Conservation (phyloP, 345 rosid genomes). For the Combretum micranthum region DNA sequence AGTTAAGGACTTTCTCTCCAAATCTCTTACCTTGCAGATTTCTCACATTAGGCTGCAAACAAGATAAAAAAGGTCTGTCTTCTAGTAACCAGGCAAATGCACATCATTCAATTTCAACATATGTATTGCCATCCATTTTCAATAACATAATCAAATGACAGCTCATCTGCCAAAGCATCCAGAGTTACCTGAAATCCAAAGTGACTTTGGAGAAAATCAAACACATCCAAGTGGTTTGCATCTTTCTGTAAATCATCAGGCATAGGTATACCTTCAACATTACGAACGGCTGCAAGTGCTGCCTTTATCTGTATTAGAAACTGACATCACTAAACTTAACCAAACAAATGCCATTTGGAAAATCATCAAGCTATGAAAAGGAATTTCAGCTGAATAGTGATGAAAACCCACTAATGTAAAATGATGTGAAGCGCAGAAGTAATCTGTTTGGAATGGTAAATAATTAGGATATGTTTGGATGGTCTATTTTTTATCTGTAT, state of each 20-base stretch:
- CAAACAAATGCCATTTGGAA: background rate
- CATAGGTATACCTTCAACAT: slow-evolving; percentile 55
- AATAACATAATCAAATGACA: background rate
- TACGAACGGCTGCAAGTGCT: slow-evolving; percentile 60
- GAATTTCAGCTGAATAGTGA: no score
- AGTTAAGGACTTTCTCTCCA: no score
- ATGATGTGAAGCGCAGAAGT: no score
- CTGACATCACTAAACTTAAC: slow-evolving; percentile 14
- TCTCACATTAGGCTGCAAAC: no score
- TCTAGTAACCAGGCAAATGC: no score
- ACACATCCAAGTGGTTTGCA: slow-evolving; percentile 49
- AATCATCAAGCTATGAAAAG: background rate
- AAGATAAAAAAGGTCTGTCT: no score
- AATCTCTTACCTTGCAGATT: no score
- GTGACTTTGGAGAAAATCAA: slow-evolving; percentile 68
- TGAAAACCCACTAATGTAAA: no score
- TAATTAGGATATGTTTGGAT: no score
- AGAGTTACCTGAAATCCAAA: slow-evolving; percentile 84
- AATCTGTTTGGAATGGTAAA: no score
- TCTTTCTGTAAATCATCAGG: slow-evolving; percentile 40
- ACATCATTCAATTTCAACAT: background rate
- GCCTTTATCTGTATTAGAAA: slow-evolving; percentile 61
- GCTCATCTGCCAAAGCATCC: background rate
- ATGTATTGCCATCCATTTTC: background rate
- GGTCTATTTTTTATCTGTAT: no score